Percentiles rank a stretch among this genome's conserved stretches.
Evolutionary conservation across 2,329 filamentous ascomycete species (phyloP).

Genomic region (Venturia aucupariae): DNA sequence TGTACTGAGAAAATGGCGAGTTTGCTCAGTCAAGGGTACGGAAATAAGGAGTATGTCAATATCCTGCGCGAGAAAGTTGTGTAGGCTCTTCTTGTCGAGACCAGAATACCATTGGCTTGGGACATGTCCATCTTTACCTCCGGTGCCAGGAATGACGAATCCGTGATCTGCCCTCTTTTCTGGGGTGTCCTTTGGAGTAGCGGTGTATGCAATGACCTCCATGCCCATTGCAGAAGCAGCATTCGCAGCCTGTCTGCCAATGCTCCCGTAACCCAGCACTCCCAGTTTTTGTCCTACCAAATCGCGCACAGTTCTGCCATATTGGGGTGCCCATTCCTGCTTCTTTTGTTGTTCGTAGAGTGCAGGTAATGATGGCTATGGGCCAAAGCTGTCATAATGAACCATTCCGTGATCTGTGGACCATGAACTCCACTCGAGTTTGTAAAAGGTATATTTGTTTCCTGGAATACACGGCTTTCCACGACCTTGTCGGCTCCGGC

Average conservation of each 20-base stretch:
- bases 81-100: conserved; percentile 41
- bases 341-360: conserved; percentile 50
- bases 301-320: conserved; percentile 36
- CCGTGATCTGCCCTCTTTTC: conserved; percentile 54
- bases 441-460: conserved; percentile 44
- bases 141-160: conserved; percentile 60
- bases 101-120: conserved; percentile 51
- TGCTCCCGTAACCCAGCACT: conserved; percentile 53
- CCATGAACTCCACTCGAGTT: conserved; percentile 50
- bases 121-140: conserved; percentile 47
- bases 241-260: conserved; percentile 50
- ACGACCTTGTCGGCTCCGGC: conserved; percentile 49
- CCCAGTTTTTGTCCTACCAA: conserved; percentile 50
- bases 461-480: conserved; percentile 43
- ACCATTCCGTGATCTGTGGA: conserved; percentile 59
- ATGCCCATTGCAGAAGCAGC: conserved; percentile 59
- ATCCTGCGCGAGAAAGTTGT: conserved; percentile 45
- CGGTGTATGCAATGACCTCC: conserved; percentile 66
- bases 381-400: conserved; percentile 52
- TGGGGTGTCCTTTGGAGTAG: conserved; percentile 56
- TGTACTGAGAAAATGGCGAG: conserved; percentile 44
- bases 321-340: conserved; percentile 39
- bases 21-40: conserved; percentile 47
- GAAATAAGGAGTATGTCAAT: conserved; percentile 49
- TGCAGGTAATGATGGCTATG: conserved; percentile 44